Evolutionary conservation across 768 basidiomycete species (phyloP).

Genomic region (Mrakia gelida): DNA sequence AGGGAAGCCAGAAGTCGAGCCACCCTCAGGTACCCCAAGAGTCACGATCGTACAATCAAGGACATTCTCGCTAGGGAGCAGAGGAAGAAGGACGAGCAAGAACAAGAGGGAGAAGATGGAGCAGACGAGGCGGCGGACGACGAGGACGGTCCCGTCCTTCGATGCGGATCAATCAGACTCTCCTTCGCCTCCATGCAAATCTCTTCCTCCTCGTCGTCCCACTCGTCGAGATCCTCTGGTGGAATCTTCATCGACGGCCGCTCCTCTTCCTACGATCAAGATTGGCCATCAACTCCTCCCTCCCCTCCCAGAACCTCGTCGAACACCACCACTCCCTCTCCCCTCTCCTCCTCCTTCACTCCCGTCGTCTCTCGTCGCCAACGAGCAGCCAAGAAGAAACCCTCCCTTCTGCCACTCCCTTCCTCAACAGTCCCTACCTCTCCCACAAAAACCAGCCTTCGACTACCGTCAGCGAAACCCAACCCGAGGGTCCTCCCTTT

Average conservation of each 20-base stretch:
- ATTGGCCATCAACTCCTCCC: background rate
- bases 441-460: background rate
- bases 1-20: background rate
- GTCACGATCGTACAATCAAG: background rate
- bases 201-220: background rate
- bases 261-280: background rate
- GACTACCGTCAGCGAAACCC: background rate
- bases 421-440: background rate
- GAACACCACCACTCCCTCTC: background rate
- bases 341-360: constrained; percentile 2
- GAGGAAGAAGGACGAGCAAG: background rate
- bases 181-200: background rate
- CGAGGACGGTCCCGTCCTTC: background rate
- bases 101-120: background rate
- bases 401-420: background rate
- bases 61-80: background rate
- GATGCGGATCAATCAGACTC: background rate
- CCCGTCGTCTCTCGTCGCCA: background rate
- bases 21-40: constrained; percentile 1
- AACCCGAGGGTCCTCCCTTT: background rate
- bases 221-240: background rate
- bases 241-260: background rate
- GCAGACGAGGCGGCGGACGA: background rate
- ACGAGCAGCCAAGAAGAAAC: background rate
- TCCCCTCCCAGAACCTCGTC: background rate